These are phyloP conservation scores for Boletellus emodensis DNA, from an alignment of 768 basidiomycete species.

Conservation along the genomic window DNA sequence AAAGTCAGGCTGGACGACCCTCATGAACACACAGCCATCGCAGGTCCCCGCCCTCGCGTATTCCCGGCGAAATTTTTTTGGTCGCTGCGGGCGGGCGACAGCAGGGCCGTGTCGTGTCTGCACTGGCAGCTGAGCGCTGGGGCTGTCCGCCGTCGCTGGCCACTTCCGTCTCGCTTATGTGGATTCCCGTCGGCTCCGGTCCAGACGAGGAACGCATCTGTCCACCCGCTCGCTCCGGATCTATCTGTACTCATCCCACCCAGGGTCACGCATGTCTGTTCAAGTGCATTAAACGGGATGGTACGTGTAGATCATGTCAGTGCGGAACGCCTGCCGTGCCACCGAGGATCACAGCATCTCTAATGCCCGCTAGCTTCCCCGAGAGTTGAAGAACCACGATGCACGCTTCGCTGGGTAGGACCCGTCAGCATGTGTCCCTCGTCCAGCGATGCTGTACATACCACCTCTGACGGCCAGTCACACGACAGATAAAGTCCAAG, in stretches of 20 bases:
- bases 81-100: conserved; percentile 13
- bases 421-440: conserved; percentile 22
- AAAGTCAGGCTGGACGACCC: conserved; percentile 29
- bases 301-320: conserved; percentile 29
- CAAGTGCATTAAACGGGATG: conserved; percentile 20
- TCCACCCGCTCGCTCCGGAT: too few relatives aligned
- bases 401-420: conserved; percentile 72
- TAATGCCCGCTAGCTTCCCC: conserved; percentile 41
- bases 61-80: conserved; percentile 35
- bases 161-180: conserved; percentile 7
- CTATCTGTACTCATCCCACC: too few relatives aligned
- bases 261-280: too few relatives aligned
- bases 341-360: conserved; percentile 11
- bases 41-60: conserved; percentile 38
- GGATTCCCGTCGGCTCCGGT: conserved; percentile 12
- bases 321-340: conserved; percentile 8
- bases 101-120: conserved; percentile 5
- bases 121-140: not conserved
- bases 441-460: conserved; percentile 23
- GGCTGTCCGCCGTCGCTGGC: not conserved
- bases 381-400: conserved; percentile 91
- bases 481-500: conserved; percentile 12
- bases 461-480: conserved; percentile 30
- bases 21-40: conserved; percentile 37
- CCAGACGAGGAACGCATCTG: too few relatives aligned